A percentile compares a stretch with the other conserved stretches of the same genome.
These are phyloP conservation scores for Fonsecaea erecta DNA, from an alignment of 2,329 filamentous ascomycete species.

Conservation along the genomic window DNA sequence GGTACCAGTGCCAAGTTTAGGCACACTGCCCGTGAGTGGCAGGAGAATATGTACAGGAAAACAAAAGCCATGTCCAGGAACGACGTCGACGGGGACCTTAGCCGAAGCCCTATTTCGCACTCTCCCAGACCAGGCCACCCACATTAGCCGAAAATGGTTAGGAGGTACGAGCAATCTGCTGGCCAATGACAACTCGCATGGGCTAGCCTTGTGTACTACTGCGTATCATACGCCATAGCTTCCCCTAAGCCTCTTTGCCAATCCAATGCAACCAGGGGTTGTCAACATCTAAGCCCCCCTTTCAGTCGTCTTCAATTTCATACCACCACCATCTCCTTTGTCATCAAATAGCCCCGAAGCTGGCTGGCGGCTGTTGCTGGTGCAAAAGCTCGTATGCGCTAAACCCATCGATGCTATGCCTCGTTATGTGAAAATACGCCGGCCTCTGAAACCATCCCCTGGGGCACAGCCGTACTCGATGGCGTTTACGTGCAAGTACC, in stretches of 20 bases:
- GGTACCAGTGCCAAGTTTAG: background rate
- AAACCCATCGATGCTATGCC: background rate
- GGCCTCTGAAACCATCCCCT: background rate
- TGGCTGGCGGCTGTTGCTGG: background rate
- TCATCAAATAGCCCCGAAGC: background rate
- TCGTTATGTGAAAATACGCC: background rate
- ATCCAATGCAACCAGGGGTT: no score
- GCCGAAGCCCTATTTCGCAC: background rate
- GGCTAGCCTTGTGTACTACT: background rate
- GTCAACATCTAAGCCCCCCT: conserved; percentile 1
- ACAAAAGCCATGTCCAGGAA: background rate
- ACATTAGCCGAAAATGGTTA: conserved; percentile 7
- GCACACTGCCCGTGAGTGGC: background rate
- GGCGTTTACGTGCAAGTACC: background rate
- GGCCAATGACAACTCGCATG: background rate
- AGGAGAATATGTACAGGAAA: background rate
- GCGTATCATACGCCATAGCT: no score
- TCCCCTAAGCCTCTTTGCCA: background rate
- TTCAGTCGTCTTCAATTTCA: background rate
- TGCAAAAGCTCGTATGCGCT: conserved; percentile 4
- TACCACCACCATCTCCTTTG: background rate
- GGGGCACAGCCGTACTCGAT: background rate
- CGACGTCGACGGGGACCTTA: background rate
- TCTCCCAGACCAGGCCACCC: conserved; percentile 14
- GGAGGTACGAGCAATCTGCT: background rate